Base-by-base conservation (phyloP, 164 flowering plant genomes). In the Vitis labrusca region DNA sequence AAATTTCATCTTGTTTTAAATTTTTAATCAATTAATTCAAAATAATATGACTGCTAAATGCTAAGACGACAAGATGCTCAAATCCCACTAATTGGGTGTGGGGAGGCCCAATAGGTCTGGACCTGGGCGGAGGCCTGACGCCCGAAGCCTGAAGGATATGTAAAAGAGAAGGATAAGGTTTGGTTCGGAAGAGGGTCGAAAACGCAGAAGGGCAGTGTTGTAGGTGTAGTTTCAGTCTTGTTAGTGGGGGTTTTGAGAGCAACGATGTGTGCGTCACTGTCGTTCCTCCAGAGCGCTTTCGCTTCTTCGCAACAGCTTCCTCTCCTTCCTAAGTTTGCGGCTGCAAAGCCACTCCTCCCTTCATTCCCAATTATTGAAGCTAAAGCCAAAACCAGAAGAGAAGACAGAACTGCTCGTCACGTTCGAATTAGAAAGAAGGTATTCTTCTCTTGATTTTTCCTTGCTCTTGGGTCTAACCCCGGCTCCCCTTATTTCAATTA, bases 381-480 rank as follows among this genome's bases (percentile, higher is more conserved):
- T 57, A 85, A 84, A 58, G 30, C 86, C 53, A 63, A 59, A 59
- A 90, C 92, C 63, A 76, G 91, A 64, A 68, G 78, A 50, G 86
- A 88, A 54, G 85, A 92, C 75, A 72, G 98, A 49, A 76, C 75
- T 50, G 96, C 98, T 50, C 90, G 93, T 27, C 98, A 92, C 73
- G 10, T 53, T 67, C 96, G 98, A 50, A 76, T 91, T 63, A 75
- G 98, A 57, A 93, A 91, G 93, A 93, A 89, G 98, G 95, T 89
- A 30, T 10, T 30, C 15, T 53, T 64, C 29, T 50, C 27, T 50
- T 15, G 4, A 50, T 10, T 55, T 37, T 62, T 12, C 10, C 0
- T 52, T 62, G 27, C 29, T 16, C 14, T 51, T 16, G 2, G 47
- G 11, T 13, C 29, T 66, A 57, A 30, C 53, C 14, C n/a, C 8